Base-by-base conservation (phyloP, 768 basidiomycete genomes). In the Rubroboletus satanas region DNA sequence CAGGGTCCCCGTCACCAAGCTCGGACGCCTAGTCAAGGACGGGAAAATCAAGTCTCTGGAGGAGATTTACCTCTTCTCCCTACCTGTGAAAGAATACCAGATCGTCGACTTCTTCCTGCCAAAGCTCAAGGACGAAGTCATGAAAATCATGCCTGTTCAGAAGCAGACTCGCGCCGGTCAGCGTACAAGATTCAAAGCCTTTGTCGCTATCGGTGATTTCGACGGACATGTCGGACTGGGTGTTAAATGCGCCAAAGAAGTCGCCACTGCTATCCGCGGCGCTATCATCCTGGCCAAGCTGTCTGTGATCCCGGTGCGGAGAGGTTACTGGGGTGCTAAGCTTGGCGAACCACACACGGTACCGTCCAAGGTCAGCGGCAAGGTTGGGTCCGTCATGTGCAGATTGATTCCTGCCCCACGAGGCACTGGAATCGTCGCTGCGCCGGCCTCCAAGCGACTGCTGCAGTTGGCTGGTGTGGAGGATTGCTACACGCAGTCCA, bases 21-120 rank as follows among this genome's bases (percentile, higher is more conserved):
- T 99, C 64, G 97, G 97, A 58, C 95, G 97, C 76, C 85, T 99
- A 69, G 95, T 98, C 43, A 98, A 97, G 78, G 97, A 98, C 67
- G 96, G 96, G 65, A 98, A 98, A 80, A 98, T 99, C 80, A 98
- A 96, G 78, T 97, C 94, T 45, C 95, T 99, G 84, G 97, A 99
- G 74, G 97, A 99, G 73, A 98, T 98, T 76, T 99, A 98, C 79
- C 94, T 99, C 71, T 99, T 98, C 87, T 99, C 97, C 28, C 89
- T 99, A 61, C 95, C 96, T 57, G 90, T 99, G 76, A 99, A 98
- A 79, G 97, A 99, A 78, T 98, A 78, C 82, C 97, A 99, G 77
- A 97, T 99, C 76, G 89, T 99, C 82, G 97, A 99, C 80, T 86
- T 88, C 74, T 98, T 99, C 92, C 84, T 98, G 45, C 97, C 97